Conservation (phyloP, 306 rosid species). For the Casuarina equisetifolia region DNA sequence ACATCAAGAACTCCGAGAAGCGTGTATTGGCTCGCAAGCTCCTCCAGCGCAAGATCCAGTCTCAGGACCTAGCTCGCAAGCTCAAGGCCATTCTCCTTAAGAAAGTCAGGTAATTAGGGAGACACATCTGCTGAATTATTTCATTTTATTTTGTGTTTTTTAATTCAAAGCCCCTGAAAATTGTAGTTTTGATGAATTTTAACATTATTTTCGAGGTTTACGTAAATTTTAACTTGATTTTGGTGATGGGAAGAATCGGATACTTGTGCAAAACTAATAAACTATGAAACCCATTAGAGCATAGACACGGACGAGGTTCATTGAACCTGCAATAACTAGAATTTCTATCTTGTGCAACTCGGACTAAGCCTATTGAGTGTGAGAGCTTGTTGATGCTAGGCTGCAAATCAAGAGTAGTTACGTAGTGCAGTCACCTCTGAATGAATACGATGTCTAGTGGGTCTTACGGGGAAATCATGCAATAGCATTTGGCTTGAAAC, state of each 20-base stretch:
- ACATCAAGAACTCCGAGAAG: slow-evolving; percentile 90
- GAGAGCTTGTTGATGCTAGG: slow-evolving; percentile 3
- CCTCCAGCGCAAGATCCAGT: slow-evolving; percentile 56
- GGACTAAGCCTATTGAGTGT: neutral
- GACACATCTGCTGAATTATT: neutral
- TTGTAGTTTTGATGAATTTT: neutral
- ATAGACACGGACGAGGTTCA: neutral
- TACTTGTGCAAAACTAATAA: neutral
- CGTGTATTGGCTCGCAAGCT: slow-evolving; percentile 69
- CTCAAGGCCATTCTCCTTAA: slow-evolving; percentile 70
- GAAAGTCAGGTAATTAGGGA: slow-evolving; percentile 74
- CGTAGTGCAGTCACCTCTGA: neutral
- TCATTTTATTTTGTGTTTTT: neutral
- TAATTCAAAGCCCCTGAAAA: neutral
- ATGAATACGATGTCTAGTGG: neutral
- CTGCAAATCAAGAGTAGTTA: neutral
- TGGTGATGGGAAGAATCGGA: neutral
- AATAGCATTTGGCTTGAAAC: neutral
- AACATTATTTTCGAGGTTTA: neutral
- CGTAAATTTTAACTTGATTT: neutral
- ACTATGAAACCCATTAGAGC: neutral
- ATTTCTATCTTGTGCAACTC: neutral
- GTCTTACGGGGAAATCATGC: neutral
- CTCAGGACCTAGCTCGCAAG: slow-evolving; percentile 75
- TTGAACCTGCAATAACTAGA: neutral